phyloP scores from a whole-genome alignment of 2,329 filamentous ascomycete genomes.

The Clonostachys sp. region DNA sequence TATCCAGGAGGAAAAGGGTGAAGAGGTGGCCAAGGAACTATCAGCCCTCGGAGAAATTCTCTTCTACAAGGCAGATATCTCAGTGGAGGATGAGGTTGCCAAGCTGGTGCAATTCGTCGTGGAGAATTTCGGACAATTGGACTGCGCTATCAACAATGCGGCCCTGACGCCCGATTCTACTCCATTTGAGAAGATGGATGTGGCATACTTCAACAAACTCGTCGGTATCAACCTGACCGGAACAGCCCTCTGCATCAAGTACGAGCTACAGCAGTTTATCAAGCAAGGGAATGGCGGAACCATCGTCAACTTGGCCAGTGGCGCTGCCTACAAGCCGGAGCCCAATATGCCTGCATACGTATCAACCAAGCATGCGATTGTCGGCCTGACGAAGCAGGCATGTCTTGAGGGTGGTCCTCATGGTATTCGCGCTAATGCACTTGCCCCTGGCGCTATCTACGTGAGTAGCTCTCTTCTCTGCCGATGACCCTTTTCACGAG shows the following conservation, averaged over 20 bases:
- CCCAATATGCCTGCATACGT: slow-evolving; percentile 21
- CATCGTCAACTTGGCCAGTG: slow-evolving; percentile 37
- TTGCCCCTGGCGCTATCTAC: slow-evolving; percentile 9
- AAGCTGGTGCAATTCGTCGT: slow-evolving; percentile 9
- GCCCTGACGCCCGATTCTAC: slow-evolving; percentile 9
- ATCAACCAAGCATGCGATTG: slow-evolving; percentile 28
- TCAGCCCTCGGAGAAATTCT: slow-evolving; percentile 6
- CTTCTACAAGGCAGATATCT: slow-evolving; percentile 9
- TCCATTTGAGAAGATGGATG: slow-evolving; percentile 9
- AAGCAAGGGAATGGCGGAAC: slow-evolving; percentile 22
- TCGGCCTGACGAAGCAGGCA: slow-evolving; percentile 30
- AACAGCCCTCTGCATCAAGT: slow-evolving; percentile 10
- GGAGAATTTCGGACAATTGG: slow-evolving; percentile 8
- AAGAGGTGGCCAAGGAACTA: slow-evolving; percentile 6
- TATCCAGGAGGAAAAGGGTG: slow-evolving; percentile 11
- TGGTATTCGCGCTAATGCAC: slow-evolving; percentile 10
- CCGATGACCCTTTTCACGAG: neutral
- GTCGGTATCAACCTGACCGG: slow-evolving; percentile 11
- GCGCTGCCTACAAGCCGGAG: slow-evolving; percentile 15
- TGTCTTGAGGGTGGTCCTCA: slow-evolving; percentile 27
- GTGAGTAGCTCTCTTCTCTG: slow-evolving; percentile 4
- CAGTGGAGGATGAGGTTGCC: slow-evolving; percentile 6
- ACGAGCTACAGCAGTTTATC: slow-evolving; percentile 13
- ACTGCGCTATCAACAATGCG: slow-evolving; percentile 10
- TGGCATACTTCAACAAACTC: slow-evolving; percentile 10